Evolutionary conservation across 192 early-diverging fungal species (phyloP), one percentile per base, ranked within the genome.

Genomic region (Mortierella hygrophila): DNA sequence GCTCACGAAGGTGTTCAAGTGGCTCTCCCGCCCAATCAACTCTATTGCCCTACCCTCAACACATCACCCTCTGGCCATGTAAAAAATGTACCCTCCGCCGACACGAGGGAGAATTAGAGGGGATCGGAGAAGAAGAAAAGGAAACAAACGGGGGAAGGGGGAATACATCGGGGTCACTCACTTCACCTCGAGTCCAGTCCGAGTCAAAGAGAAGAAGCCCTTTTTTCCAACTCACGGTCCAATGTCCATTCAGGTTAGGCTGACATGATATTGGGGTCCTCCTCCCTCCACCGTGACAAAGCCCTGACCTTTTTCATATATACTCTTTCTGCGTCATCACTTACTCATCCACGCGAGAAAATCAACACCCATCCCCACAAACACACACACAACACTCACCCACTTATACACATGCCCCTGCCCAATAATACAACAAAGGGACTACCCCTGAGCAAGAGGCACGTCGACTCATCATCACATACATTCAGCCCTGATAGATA

Each of bases 341-440:
- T 65, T 65, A 65, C 60, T 65, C 60, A 65, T 65, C 60, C 60
- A 65, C 60, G 60, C 60, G 60, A 65, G 60, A 65, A 65, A 60
- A 65, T 65, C n/a, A 65, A 65, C 8, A 32, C 18, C 44, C 55
- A 65, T 65, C 60, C 57, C 57, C 21, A 23, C 21, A 23, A 60
- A 23, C 54, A 23, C 21, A 20, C 52, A 54, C 52, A 54, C 15
- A 23, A 7, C 55, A 26, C 55, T 26, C 49, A 52, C 18, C 9
- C 55, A 9, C 55, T 57, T 23, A 26, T 46, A 46, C 55, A 57
- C 55, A 57, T 57, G 55, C 55, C 21, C 23, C n/a, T 2, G 49
- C 49, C 29, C 60, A 65, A 32, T 60, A n/a, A 60, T 65, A 52
- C n/a, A 32, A 35, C n/a, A 65, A 65, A 60, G 9, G 60, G 11